phyloP scores from a whole-genome alignment of 2,329 filamentous ascomycete species.

The Claviceps sp. region DNA sequence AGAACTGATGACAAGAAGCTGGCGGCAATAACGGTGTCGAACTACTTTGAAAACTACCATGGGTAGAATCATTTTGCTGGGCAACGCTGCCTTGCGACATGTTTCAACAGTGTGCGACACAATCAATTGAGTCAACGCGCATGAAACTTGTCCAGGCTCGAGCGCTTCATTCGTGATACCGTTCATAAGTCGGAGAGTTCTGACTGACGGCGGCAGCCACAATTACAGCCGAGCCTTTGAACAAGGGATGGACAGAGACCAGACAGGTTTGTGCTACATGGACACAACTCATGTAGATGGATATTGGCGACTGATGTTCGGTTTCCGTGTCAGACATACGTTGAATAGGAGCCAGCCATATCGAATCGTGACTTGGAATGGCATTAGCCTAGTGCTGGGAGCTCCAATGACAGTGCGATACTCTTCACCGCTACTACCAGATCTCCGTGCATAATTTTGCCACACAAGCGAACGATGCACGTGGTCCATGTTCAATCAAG shows the following conservation, averaged over 20 bases:
- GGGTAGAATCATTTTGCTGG: neutral
- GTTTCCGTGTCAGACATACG: neutral
- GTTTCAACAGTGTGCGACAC: neutral
- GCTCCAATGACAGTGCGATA: no score
- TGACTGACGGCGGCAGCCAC: neutral
- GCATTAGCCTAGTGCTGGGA: no score
- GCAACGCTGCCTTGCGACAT: neutral
- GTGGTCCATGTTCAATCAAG: no score
- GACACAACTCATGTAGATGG: neutral
- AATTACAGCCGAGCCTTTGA: neutral
- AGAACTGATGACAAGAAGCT: no score
- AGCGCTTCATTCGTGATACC: neutral
- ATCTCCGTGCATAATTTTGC: no score
- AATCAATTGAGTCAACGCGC: neutral
- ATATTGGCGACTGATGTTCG: neutral
- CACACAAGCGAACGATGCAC: no score
- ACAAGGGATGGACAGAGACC: neutral
- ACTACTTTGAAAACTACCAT: no score
- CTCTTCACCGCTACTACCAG: no score
- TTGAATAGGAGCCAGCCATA: neutral
- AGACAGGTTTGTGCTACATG: neutral
- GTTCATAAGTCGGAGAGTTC: neutral
- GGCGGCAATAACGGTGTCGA: no score
- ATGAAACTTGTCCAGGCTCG: neutral
- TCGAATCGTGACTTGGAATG: no score